These are phyloP conservation scores for Kwoniella botswanensis DNA, from an alignment of 768 basidiomycete species.

Conservation along the genomic window DNA sequence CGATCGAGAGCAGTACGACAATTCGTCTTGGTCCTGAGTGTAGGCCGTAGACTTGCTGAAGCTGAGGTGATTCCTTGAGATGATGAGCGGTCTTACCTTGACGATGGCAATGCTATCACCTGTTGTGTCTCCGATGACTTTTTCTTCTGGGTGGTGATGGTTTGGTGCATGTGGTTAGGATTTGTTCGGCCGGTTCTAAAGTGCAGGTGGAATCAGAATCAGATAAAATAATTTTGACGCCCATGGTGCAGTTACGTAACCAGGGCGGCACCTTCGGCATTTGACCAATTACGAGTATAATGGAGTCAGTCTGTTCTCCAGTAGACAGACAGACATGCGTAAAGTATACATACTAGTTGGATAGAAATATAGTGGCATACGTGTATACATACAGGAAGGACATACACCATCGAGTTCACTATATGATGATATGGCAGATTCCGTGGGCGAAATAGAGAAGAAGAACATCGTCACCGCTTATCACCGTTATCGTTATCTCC, in stretches of 20 bases:
- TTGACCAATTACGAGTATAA: background rate
- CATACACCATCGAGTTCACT: background rate
- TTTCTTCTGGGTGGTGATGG: too few species aligned
- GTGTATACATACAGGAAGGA: background rate
- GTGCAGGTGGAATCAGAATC: too few species aligned
- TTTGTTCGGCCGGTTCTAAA: conserved; percentile 20
- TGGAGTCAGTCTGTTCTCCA: background rate
- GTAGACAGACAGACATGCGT: background rate
- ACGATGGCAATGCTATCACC: too few species aligned
- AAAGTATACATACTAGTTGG: background rate
- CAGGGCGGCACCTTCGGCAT: conserved; percentile 5
- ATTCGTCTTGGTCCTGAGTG: too few species aligned
- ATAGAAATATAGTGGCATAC: background rate
- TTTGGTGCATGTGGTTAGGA: conserved; percentile 12
- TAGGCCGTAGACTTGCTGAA: too few species aligned
- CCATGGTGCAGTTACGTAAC: background rate
- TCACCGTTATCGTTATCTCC: conserved; percentile 22
- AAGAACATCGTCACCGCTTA: background rate
- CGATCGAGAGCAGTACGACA: too few species aligned
- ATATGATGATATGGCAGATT: background rate
- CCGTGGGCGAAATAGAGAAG: background rate
- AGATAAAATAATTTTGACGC: background rate
- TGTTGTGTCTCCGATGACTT: too few species aligned
- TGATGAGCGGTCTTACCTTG: too few species aligned
- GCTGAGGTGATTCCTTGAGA: too few species aligned